Evolutionary conservation across 257 asterid species (phyloP), one percentile per base, ranked within the genome.

Genomic region (Gardenia jasminoides): DNA sequence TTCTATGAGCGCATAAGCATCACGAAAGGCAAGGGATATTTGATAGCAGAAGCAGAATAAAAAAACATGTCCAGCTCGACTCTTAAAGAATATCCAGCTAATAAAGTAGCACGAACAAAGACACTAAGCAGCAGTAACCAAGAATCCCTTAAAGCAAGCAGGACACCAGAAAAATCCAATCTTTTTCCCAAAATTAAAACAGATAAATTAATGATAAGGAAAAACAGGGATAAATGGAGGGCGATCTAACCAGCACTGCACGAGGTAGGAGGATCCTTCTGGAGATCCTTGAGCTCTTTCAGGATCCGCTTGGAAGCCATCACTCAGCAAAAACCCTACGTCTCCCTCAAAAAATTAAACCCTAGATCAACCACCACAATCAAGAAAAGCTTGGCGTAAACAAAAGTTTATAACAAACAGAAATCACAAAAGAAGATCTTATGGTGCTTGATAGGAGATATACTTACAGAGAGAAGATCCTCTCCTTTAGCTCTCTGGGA

Each of bases 231-330:
- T 0, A 26, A 62, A n/a, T 2, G 9, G 16, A 6, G 41, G 8
- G 75, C 33, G 75, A 75, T 74, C 56, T 62, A 65, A 83, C 87
- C 87, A 68, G 87, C 87, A 46, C 87, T 84, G 76, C 87, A 84
- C 39, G 83, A 84, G 76, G 84, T 81, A 81, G 87, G 87, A 70
- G 87, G 84, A 80, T 84, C 87, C 65, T 80, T 84, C 82, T 84
- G 87, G 10, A 84, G 87, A 80, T 84, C 87, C 80, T 84, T 84
- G 54, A 84, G 87, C 84, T 84, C 87, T 50, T 84, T 84, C 82
- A 80, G 52, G 65, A 84, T 84, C 66, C 87, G 67, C 80, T 80
- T 84, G 33, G 87, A 84, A 13, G 87, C 87, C 87, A 84, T 84
- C 33, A 58, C 69, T 39, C n/a, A 19, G 44, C 36, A 46, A 41